These are phyloP conservation scores for Monoraphidium neglectum DNA, from an alignment of 139 green algal species.

Conservation along the genomic window DNA sequence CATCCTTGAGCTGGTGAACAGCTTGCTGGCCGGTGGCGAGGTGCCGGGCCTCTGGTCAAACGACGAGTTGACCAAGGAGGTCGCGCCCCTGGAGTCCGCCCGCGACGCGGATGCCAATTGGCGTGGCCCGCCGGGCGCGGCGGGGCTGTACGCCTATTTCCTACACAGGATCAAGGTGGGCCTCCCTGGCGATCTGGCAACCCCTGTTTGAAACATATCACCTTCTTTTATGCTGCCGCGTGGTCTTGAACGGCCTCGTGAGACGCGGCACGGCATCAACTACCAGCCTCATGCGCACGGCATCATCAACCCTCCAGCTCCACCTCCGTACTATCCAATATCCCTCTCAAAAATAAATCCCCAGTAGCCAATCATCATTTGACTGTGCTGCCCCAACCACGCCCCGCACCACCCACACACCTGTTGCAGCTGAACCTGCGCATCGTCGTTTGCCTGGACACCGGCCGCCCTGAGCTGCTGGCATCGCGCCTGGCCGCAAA, in stretches of 20 bases:
- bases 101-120: slow-evolving; percentile 9
- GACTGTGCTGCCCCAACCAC: neutral
- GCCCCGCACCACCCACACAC: too few relatives aligned
- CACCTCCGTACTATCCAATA: slow-evolving; percentile 36
- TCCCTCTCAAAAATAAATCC: too few relatives aligned
- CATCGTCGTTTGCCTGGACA: slow-evolving; percentile 77
- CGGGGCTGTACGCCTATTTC: slow-evolving; percentile 29
- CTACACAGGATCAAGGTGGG: neutral
- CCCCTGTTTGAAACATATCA: too few relatives aligned
- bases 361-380: too few relatives aligned
- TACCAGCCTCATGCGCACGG: too few relatives aligned
- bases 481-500: slow-evolving; percentile 58
- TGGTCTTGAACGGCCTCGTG: too few relatives aligned
- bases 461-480: slow-evolving; percentile 47
- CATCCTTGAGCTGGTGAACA: slow-evolving; percentile 72
- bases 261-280: too few relatives aligned
- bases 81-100: slow-evolving; percentile 50
- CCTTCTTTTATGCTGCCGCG: too few relatives aligned
- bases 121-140: slow-evolving; percentile 9
- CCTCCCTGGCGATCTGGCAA: too few relatives aligned
- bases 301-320: too few relatives aligned
- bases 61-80: slow-evolving; percentile 77
- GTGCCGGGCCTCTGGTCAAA: slow-evolving; percentile 74
- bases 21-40: slow-evolving; percentile 69
- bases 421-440: slow-evolving; percentile 66